phyloP scores from a whole-genome alignment of 163 green algal species.

The Scenedesmus sp. region DNA sequence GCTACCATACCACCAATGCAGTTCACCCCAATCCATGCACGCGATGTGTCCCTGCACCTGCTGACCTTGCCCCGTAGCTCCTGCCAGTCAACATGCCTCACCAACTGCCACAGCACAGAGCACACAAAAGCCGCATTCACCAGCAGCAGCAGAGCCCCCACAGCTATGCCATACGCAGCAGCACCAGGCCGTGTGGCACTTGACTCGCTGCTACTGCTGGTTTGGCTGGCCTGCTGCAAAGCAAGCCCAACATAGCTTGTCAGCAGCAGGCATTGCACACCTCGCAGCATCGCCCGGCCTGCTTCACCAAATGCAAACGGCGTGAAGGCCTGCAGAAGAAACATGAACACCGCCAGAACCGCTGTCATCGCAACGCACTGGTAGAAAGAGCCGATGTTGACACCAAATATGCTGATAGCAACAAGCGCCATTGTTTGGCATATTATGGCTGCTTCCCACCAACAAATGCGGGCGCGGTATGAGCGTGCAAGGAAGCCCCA shows the following conservation, averaged over 20 bases:
- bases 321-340: not conserved
- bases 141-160: not conserved
- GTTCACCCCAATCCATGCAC: no score
- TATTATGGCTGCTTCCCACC: not conserved
- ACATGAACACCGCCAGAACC: not conserved
- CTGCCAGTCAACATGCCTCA: not conserved
- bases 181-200: not conserved
- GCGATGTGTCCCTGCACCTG: no score
- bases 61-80: no score
- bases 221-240: not conserved
- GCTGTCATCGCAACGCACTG: slow-evolving; percentile 13
- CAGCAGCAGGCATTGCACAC: slow-evolving; percentile 13
- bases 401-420: slow-evolving; percentile 28
- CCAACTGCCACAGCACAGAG: not conserved
- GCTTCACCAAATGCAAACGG: not conserved
- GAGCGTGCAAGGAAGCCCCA: not conserved
- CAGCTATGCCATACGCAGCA: not conserved
- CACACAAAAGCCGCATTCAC: not conserved
- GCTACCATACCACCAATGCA: no score
- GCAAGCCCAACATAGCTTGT: slow-evolving; percentile 16
- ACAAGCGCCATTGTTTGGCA: slow-evolving; percentile 14
- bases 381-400: not conserved
- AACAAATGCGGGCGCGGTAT: not conserved
- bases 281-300: not conserved
- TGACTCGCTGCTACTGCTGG: not conserved